Evolutionary conservation across 2,329 filamentous ascomycete species (phyloP), one percentile per base, ranked within the genome.

Genomic region (Diplodia seriata): DNA sequence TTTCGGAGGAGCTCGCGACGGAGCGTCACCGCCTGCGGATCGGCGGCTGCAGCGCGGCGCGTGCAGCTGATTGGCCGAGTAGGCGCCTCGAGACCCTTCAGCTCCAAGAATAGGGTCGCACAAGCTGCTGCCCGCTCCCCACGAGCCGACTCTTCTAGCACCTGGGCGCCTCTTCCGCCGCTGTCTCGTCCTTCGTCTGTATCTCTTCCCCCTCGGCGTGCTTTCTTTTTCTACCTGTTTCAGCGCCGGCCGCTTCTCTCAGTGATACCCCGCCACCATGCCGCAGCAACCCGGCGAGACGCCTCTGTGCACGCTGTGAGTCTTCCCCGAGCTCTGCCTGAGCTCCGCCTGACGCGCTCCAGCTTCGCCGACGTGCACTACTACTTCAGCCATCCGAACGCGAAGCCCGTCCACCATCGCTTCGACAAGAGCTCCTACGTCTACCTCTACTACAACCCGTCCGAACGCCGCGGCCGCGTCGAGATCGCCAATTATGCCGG

Each of bases 331-430:
- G 14, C 38, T 40, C 47, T 31, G 12, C 7, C 12, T 12, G 31
- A 8, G 20, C 23, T 23, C 15, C 1, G 20, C 1, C 74, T 79
- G 71, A 76, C 70, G 69, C n/a, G 43, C 31, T 26, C 67, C 70
- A 94, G 91, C 74, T 93, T 92, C 74, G 90, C 87, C 70, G 91
- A 94, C 74, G 77, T 93, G 66, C 91, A 94, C 77, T 94, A 93
- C 79, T 93, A 89, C 79, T 92, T 93, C 79, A 85, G 86, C 31
- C 85, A 88, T n/a, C 88, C 89, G 2, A 84, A 84, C 6, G 83
- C 85, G 68, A 88, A 85, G 68, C 91, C 91, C 36, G 87, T 85
- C n/a, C 91, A 94, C 77, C 90, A 94, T 78, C 88, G 91, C 63
- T 94, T 94, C 77, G 89, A 92, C 78, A 91, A 91, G 77, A 86